Percentiles rank a stretch among this genome's conserved stretches.
Evolutionary conservation across 805 yeast species (phyloP).

Genomic region (Dipodascopsis tothii): DNA sequence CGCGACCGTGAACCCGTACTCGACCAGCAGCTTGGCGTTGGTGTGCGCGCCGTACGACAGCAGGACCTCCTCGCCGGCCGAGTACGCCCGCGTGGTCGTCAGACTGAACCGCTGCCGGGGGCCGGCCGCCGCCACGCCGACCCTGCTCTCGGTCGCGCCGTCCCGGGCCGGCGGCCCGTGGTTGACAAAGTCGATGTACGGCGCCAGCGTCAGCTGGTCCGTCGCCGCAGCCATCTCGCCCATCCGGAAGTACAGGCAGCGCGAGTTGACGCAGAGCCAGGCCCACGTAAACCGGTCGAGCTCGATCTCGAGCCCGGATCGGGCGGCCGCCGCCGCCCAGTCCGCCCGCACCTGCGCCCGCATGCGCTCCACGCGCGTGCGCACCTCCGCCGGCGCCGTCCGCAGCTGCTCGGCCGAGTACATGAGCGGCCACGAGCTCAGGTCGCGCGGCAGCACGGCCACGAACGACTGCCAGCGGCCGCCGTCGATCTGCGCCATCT

Average conservation of each 20-base stretch:
- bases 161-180: conserved; percentile 36
- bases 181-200: conserved; percentile 81
- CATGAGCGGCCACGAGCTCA: conserved; percentile 3
- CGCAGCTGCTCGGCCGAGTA: background rate
- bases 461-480: conserved; percentile 63
- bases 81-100: conserved; percentile 32
- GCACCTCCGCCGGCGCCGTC: conserved; percentile 2
- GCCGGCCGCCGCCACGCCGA: conserved; percentile 17
- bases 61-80: conserved; percentile 49
- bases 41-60: conserved; percentile 85
- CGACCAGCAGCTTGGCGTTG: conserved; percentile 72
- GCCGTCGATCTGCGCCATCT: conserved; percentile 19
- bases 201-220: conserved; percentile 84
- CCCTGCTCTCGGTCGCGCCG: background rate
- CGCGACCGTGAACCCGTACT: conserved; percentile 70
- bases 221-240: conserved; percentile 44
- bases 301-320: too few species aligned
- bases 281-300: conserved; percentile 47
- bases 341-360: conserved; percentile 38
- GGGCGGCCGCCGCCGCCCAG: conserved; percentile 33
- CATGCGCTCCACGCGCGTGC: conserved; percentile 12
- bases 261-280: conserved; percentile 84
- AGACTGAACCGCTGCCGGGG: conserved; percentile 16
- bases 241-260: conserved; percentile 75
- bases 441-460: conserved; percentile 47